Base-by-base conservation (phyloP, 768 basidiomycete genomes). In the Macrocybe gigantea region DNA sequence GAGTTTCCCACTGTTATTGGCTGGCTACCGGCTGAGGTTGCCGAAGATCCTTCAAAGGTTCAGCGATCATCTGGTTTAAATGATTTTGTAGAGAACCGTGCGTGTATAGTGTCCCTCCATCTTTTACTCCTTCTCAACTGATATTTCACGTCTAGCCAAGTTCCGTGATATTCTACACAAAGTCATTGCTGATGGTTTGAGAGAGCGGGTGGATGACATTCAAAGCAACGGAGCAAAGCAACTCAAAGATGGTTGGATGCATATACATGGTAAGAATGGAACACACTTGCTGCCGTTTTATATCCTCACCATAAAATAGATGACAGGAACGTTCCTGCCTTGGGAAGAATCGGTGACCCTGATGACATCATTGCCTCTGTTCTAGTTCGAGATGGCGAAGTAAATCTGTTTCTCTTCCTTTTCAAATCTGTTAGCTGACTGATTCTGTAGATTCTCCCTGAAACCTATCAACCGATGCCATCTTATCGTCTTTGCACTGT, bases 351-450 rank as follows among this genome's bases (percentile, higher is more conserved):
- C 44, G 87, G 88, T 10, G 85, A 89, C 58, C 83, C 86, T 1
- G 89, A 92, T 56, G 90, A 92, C 61, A 92, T 92, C 50, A 73
- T 92, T 40, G 89, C 74, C 2, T 76, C 84, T 1, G 88, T 92
- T 8, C 69, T 83, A 6, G 86, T 92, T 5, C 69, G 83, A 50
- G 73, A 82, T 48, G 78, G 87, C 58, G 74, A 82, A 72, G 85
- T 22, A 22, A 4, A 22, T 82, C 49, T 29, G 68, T 56, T 56
- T 14, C 13, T 38, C n/a, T 41, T 38, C 22, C 41, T 42, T 34
- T 51, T 13, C 22, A 29, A 22, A 41, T n/a, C 29, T n/a, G 14
- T 39, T 5, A 13, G 1, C 22, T 47, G 36, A 13, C 5, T 34
- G 31, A 11, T 48, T 34, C 41, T 35, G 12, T 55, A 87, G 85